Conservation (phyloP, 805 yeast species). For the Kuraishia hungarica region DNA sequence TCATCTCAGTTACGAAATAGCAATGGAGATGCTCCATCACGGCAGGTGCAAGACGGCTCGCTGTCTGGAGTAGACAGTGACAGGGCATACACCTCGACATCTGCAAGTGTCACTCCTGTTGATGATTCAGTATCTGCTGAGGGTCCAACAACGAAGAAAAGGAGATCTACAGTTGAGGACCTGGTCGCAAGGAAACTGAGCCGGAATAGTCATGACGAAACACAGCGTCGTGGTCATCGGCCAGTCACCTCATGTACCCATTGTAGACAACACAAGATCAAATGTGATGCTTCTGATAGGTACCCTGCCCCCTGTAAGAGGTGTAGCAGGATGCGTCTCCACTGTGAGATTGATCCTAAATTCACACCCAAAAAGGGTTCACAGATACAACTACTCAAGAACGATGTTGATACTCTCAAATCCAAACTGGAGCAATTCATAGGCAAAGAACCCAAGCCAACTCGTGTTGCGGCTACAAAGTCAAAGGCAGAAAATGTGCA, state of each 20-base stretch:
- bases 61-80: neutral
- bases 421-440: slow-evolving; percentile 60
- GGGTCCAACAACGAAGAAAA: neutral
- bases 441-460: slow-evolving; percentile 58
- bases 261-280: slow-evolving; percentile 90
- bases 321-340: slow-evolving; percentile 70
- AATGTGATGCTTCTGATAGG: slow-evolving; percentile 82
- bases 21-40: neutral
- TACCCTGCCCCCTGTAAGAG: slow-evolving; percentile 78
- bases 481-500: slow-evolving; percentile 3
- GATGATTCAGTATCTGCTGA: neutral
- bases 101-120: neutral
- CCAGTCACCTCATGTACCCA: slow-evolving; percentile 93
- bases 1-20: neutral
- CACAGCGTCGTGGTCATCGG: slow-evolving; percentile 49
- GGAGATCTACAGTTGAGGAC: neutral
- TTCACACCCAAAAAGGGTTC: slow-evolving; percentile 89
- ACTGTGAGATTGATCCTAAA: slow-evolving; percentile 85
- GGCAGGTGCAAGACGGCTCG: neutral
- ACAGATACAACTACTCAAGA: slow-evolving; percentile 74
- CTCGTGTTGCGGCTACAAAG: slow-evolving; percentile 47
- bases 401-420: slow-evolving; percentile 77
- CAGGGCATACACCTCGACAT: neutral
- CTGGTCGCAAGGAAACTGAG: neutral
- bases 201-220: neutral